Conservation (phyloP, 352 stramenopile species). For the Pythium vanterpoolii region DNA sequence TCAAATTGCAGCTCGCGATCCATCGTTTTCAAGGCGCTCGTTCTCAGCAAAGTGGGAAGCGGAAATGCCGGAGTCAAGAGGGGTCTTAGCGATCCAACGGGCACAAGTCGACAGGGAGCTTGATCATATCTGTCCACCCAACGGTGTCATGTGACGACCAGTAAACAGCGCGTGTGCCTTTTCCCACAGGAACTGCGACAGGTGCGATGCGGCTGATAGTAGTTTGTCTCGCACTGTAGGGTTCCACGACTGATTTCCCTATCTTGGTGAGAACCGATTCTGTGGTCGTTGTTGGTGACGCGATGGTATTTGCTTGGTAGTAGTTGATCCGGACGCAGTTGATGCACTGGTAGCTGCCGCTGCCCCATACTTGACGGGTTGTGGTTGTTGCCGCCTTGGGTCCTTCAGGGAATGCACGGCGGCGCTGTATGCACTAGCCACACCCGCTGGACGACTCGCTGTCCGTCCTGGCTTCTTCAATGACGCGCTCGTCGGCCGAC, state of each 20-base stretch:
- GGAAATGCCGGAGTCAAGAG: background rate
- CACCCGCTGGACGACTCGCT: background rate
- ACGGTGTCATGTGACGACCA: background rate
- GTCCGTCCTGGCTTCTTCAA: background rate
- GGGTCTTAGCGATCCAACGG: background rate
- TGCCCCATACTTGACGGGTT: background rate
- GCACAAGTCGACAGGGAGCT: background rate
- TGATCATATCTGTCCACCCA: background rate
- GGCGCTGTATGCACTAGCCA: conserved; percentile 1
- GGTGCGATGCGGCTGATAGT: too few relatives aligned
- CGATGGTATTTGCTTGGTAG: background rate
- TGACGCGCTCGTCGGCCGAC: background rate
- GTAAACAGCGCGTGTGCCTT: background rate
- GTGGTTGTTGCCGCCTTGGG: background rate
- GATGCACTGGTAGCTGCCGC: background rate
- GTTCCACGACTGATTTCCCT: background rate
- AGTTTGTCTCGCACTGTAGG: too few relatives aligned
- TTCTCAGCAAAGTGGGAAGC: background rate
- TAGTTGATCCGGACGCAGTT: background rate
- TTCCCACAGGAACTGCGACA: background rate
- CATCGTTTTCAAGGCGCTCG: conserved; percentile 2
- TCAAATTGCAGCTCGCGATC: conserved; percentile 19
- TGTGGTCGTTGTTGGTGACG: background rate
- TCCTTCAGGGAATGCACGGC: conserved; percentile 10
- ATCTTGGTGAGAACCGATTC: background rate